Base-by-base conservation (phyloP, 2,329 filamentous ascomycete species). In the Fusarium nodosum region DNA sequence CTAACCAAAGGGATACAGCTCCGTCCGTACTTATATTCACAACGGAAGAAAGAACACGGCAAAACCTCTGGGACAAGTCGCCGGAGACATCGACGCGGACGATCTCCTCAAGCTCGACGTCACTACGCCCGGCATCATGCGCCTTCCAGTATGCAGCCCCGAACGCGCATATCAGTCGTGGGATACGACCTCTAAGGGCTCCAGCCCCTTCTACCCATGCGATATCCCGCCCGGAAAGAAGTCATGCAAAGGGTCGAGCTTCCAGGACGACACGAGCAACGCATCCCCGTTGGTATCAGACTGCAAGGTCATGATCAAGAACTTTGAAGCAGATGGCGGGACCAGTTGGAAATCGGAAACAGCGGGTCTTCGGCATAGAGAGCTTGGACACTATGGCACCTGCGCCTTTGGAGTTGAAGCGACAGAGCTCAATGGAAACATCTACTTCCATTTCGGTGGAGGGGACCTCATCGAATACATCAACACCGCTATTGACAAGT, bases 381-480 rank as follows among this genome's bases (percentile, higher is more conserved):
- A 46, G 26, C 42, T 46, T 20, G 18, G 42, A 28, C 18, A 46
- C 4, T 26, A 33, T 20, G 38, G 30, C 5, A 54, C 51, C 38
- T 54, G 51, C 30, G 51, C 39, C 22, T 34, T 54, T 34, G 51
- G 51, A 20, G 51, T 54, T 34, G 51, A 45, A 12, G 39, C 51
- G 8, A 54, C 16, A 2, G 7, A 20, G 11, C 20, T 34, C 8
- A 20, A 54, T 28, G 51, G 51, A 44, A 54, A 54, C 8, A 20
- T 44, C 3, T 0, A 54, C 28, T 54, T 44, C 18, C 5, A 26
- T 20, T 15, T 54, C 8, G 39, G 51, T 44, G 51, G 20, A 4
- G 15, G 18, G 9, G 51, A 54, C 20, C 11, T 54, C 8, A 26
- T 3, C 2, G 11, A n/a, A 4, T 2, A 3, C 5, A n/a, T 54